Percentiles rank a stretch among this genome's conserved stretches.
phyloP scores from a whole-genome alignment of 2,329 filamentous ascomycete genomes.

The Colletotrichum paranaense region DNA sequence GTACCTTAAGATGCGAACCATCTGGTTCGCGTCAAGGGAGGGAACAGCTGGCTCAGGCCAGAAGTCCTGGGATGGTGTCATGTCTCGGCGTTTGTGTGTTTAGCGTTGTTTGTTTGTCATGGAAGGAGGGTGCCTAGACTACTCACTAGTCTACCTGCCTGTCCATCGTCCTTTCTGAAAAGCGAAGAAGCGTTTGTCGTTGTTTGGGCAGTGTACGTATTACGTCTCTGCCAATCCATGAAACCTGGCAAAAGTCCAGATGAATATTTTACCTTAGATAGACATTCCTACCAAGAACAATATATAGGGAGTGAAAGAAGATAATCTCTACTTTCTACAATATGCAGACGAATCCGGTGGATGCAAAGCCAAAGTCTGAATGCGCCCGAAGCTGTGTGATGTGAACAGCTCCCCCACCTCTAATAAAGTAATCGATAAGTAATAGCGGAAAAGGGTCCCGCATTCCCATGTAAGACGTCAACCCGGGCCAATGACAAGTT shows the following conservation, averaged over 20 bases:
- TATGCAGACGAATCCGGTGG: background rate
- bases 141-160: background rate
- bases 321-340: background rate
- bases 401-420: background rate
- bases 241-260: background rate
- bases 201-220: background rate
- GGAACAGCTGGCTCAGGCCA: background rate
- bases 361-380: constrained; percentile 6
- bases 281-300: no score
- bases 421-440: constrained; percentile 11
- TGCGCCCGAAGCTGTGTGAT: background rate
- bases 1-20: background rate
- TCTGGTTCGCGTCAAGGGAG: background rate
- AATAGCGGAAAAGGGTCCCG: constrained; percentile 1
- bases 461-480: background rate
- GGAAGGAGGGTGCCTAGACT: background rate
- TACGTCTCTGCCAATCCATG: background rate
- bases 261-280: background rate
- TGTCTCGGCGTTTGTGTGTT: constrained; percentile 8
- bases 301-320: background rate
- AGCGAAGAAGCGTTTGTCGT: constrained; percentile 1
- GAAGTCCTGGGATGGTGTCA: constrained; percentile 1
- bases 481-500: background rate
- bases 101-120: constrained; percentile 23
- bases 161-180: background rate